Evolutionary conservation across 192 early-diverging fungal genomes (phyloP).

Genomic region (Umbelopsis sp.): DNA sequence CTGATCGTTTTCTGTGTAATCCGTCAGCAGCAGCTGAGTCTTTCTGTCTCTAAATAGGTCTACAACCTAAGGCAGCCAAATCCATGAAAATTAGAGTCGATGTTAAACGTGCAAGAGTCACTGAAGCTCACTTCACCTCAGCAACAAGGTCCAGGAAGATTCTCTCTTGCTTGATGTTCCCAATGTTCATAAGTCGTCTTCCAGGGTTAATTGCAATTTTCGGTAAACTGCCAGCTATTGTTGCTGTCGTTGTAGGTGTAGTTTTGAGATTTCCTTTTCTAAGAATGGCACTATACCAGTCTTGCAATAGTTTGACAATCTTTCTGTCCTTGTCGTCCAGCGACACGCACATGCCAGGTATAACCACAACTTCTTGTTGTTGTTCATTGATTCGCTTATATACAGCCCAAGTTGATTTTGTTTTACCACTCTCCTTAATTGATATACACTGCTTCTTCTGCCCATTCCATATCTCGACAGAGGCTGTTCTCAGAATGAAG

Average conservation of each 20-base stretch:
- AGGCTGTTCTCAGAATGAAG: not conserved
- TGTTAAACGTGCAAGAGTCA: not conserved
- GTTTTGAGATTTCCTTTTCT: not conserved
- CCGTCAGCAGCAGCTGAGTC: not conserved
- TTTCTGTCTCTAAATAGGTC: not conserved
- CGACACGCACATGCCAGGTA: slow-evolving; percentile 2
- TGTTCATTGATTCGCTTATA: not conserved
- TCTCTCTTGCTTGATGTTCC: not conserved
- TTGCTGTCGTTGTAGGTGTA: not conserved
- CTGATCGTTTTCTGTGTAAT: not conserved
- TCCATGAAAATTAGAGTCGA: not conserved
- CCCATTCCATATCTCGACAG: not conserved
- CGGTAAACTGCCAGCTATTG: not conserved
- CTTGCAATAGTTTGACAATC: not conserved
- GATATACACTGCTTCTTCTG: not conserved
- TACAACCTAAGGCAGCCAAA: not conserved
- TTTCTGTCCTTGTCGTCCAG: not conserved
- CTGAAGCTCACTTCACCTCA: not conserved
- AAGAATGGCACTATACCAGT: not conserved
- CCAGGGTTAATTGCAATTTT: not conserved
- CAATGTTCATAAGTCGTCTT: not conserved
- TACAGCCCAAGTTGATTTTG: not conserved
- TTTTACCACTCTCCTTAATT: not conserved
- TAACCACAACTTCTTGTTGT: not conserved
- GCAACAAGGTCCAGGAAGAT: not conserved